Evolutionary conservation across 2,329 filamentous ascomycete species (phyloP).

Genomic region (Thielaviopsis musarum): DNA sequence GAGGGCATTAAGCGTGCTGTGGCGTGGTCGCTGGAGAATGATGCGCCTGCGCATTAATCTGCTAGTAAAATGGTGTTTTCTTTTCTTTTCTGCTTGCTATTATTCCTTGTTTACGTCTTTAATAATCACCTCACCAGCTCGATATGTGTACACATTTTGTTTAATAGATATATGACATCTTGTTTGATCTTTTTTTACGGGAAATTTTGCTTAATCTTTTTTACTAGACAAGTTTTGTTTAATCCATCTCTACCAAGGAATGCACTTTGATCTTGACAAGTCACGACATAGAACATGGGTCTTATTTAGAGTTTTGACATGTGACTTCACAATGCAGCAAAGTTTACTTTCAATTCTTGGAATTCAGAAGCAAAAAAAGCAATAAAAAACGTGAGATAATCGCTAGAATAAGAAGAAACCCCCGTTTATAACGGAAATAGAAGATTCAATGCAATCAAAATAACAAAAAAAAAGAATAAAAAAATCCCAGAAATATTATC

Average conservation of each 20-base stretch:
- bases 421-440: constrained; percentile 14
- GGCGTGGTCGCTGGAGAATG: constrained; percentile 34
- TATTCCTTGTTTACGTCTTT: not conserved
- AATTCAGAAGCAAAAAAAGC: not conserved
- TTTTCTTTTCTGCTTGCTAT: not conserved
- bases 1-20: constrained; percentile 44
- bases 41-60: constrained; percentile 12
- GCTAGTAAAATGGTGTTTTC: not conserved
- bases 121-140: no score
- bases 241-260: no score
- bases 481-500: no score
- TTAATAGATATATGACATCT: no score
- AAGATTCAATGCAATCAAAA: constrained; percentile 1
- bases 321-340: no score
- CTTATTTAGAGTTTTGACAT: no score
- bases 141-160: no score
- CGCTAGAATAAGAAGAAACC: constrained; percentile 14
- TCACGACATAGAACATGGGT: no score
- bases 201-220: no score
- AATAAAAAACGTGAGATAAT: constrained; percentile 12
- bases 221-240: no score
- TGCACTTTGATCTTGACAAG: no score
- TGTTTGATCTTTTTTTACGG: no score
- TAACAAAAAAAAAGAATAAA: constrained; percentile 5
- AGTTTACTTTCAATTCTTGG: not conserved